Conservation (phyloP, 1,284 basidiomycete genomes). For the Grifola frondosa region DNA sequence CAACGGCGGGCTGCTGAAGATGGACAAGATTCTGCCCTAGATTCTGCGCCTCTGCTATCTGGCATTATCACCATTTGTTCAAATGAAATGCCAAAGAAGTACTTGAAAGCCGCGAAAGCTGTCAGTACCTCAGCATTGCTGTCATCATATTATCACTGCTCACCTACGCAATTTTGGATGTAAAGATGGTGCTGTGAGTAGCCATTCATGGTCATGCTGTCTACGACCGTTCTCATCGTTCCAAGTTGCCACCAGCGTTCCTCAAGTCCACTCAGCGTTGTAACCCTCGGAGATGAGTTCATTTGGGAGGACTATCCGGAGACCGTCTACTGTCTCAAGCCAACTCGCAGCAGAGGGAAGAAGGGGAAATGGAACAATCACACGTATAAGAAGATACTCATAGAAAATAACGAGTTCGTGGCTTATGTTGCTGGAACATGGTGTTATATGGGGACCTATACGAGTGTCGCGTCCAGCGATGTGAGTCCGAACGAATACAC, state of each 20-base stretch:
- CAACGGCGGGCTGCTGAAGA: background rate
- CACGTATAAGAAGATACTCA: background rate
- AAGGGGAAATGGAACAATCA: background rate
- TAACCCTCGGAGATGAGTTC: slow-evolving; percentile 1
- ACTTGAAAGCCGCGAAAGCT: slow-evolving; percentile 1
- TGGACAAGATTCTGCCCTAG: background rate
- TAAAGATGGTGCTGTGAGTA: too few species aligned
- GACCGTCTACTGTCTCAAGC: background rate
- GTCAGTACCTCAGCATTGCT: background rate
- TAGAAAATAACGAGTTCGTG: background rate
- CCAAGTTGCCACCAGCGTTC: too few species aligned
- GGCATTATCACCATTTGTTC: background rate
- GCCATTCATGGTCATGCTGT: too few species aligned
- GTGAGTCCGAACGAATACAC: too few species aligned
- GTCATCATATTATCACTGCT: background rate
- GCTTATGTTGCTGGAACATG: too few species aligned
- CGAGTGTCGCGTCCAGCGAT: too few species aligned
- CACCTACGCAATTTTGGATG: too few species aligned
- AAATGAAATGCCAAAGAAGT: background rate
- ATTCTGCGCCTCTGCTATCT: background rate
- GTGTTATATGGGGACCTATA: too few species aligned
- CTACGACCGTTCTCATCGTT: too few species aligned
- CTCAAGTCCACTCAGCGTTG: too few species aligned
- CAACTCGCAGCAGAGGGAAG: background rate
- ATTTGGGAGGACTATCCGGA: slow-evolving; percentile 2